phyloP scores from a whole-genome alignment of 306 rosid genomes.

The Inga oerstediana region DNA sequence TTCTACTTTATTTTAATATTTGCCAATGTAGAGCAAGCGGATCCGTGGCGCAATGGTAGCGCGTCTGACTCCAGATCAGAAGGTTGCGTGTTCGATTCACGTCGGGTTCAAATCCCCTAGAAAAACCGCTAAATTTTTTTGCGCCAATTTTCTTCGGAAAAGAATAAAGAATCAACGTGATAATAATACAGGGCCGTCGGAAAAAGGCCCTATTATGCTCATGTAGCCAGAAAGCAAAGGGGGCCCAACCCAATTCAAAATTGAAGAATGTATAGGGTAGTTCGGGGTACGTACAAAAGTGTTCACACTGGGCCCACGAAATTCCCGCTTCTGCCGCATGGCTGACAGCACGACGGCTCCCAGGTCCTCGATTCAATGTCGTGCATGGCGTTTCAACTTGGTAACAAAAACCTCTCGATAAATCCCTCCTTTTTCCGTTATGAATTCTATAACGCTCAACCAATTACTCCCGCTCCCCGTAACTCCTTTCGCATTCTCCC shows the following conservation, averaged over 20 bases:
- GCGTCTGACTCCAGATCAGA: slow-evolving; percentile 85
- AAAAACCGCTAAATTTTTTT: background rate
- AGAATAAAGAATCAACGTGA: too few species aligned
- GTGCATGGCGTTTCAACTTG: background rate
- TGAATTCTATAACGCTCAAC: background rate
- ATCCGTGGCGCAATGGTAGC: slow-evolving; percentile 79
- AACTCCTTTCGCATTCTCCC: background rate
- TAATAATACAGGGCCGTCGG: too few species aligned
- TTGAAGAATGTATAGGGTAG: background rate
- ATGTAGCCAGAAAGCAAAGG: background rate
- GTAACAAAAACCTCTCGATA: background rate
- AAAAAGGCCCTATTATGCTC: background rate
- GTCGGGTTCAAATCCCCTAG: slow-evolving; percentile 54
- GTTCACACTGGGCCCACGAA: background rate
- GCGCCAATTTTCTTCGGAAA: background rate
- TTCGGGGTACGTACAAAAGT: background rate
- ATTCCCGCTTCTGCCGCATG: slow-evolving; percentile 38
- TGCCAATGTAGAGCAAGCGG: fast-evolving
- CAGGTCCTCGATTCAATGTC: background rate
- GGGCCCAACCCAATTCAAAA: background rate
- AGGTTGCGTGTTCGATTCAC: slow-evolving; percentile 77
- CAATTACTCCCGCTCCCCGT: background rate
- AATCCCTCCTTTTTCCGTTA: background rate
- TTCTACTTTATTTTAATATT: background rate
- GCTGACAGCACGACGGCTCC: background rate